phyloP scores from a whole-genome alignment of 345 rosid genomes.

The Syzygium aqueum region DNA sequence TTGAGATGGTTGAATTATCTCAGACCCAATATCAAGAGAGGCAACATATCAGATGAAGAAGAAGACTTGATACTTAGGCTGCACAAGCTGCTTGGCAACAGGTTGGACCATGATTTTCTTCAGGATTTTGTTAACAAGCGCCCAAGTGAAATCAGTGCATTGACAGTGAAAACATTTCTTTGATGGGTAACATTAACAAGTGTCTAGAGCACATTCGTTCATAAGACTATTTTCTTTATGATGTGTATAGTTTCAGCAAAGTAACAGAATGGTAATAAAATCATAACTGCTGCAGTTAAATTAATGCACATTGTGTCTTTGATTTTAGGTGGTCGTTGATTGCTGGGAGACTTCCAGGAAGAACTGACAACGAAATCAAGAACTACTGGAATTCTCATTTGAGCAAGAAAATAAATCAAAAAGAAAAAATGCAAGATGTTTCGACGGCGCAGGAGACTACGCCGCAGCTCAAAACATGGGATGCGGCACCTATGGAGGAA shows the following conservation, averaged over 20 bases:
- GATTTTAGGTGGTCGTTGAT: conserved; percentile 49
- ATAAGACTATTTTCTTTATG: neutral
- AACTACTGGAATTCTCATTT: conserved; percentile 71
- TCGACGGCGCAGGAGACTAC: neutral
- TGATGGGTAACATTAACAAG: neutral
- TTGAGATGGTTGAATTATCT: conserved; percentile 59
- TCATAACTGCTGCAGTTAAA: neutral
- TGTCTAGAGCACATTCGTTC: neutral
- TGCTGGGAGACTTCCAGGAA: conserved; percentile 66
- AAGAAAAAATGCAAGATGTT: conserved; percentile 12
- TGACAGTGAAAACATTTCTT: neutral
- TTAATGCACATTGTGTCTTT: neutral
- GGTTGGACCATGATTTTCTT: conserved; percentile 8
- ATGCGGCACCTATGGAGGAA: neutral
- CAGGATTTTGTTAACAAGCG: neutral
- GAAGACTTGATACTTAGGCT: conserved; percentile 54
- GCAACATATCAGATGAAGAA: conserved; percentile 50
- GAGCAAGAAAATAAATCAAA: conserved; percentile 33
- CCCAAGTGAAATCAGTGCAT: neutral
- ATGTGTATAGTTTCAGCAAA: neutral
- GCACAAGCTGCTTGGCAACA: conserved; percentile 51
- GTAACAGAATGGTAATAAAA: neutral
- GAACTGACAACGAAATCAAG: conserved; percentile 64
- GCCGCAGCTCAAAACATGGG: neutral
- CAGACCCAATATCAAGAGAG: conserved; percentile 61